Evolutionary conservation across 2,329 filamentous ascomycete species (phyloP).

Genomic region (Colletotrichum liriopes): DNA sequence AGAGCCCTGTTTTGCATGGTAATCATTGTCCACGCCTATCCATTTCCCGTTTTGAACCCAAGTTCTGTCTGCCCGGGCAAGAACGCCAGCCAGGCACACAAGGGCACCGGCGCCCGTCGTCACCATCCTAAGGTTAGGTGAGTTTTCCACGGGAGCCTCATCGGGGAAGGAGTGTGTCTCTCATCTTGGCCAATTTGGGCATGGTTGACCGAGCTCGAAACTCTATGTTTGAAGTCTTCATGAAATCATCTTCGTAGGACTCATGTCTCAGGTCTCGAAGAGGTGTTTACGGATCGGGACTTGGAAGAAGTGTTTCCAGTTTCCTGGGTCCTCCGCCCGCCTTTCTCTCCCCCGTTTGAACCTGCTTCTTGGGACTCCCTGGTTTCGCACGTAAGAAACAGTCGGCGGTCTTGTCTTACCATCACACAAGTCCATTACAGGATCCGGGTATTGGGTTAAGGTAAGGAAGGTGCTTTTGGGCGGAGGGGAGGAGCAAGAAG

Average conservation of each 20-base stretch:
- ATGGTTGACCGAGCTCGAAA: slow-evolving; percentile 15
- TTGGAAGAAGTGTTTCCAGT: slow-evolving; percentile 6
- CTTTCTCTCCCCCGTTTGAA: neutral
- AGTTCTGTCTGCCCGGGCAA: slow-evolving; percentile 21
- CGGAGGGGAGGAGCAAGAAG: neutral
- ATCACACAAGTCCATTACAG: neutral
- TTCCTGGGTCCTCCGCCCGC: neutral
- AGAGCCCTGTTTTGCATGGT: neutral
- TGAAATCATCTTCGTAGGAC: neutral
- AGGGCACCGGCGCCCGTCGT: slow-evolving; percentile 3
- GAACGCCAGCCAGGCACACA: slow-evolving; percentile 4
- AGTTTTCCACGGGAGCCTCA: neutral
- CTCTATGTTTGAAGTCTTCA: neutral
- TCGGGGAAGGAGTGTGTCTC: slow-evolving; percentile 21
- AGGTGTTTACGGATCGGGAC: neutral
- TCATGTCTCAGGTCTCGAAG: neutral
- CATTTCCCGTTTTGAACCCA: slow-evolving; percentile 9
- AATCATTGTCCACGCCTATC: slow-evolving; percentile 11
- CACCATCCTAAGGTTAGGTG: neutral
- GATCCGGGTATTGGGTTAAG: slow-evolving; percentile 7
- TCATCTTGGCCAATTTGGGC: slow-evolving; percentile 15
- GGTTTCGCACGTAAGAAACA: slow-evolving; percentile 24
- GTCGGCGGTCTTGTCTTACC: slow-evolving; percentile 16
- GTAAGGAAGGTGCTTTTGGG: neutral
- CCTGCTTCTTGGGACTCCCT: slow-evolving; percentile 10